Base-by-base conservation (phyloP, 164 flowering plant genomes). In the Magnolia changhungtana region DNA sequence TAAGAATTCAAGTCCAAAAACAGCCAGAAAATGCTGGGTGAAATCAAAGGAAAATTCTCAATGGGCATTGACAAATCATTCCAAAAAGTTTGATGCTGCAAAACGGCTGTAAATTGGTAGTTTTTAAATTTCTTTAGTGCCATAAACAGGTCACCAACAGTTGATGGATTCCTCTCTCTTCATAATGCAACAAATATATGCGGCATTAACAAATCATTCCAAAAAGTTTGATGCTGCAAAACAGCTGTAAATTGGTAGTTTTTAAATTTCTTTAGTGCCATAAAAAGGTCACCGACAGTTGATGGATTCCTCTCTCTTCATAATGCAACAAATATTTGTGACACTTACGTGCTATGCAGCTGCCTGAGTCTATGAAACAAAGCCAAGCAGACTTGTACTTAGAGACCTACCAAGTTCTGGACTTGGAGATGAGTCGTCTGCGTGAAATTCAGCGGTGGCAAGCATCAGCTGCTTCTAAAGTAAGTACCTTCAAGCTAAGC, bases 361-460 rank as follows among this genome's bases (percentile, higher is more conserved):
- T 96, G 80, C 99, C 98, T 79, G 98, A 96, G 73, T 96, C 99
- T 69, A 92, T 94, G 98, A 96, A 96, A 85, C 98, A 96, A 79
- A 96, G 92, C 81, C 99, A 96, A 85, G 97, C 94, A 78, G 98
- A 96, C 37, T 78, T 96, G 80, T 96, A 96, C 73, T 73, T 91
- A 13, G 99, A 96, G 86, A 96, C 99, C 19, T 96, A 96, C 83
- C 96, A 96, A 91, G 99, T 96, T 78, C 84, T 96, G 73, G 99
- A 96, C 86, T 83, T 96, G 89, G 99, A 96, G 79, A 96, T 96
- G 99, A 94, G 99, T 85, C 95, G 97, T 77, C 80, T 96, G 67
- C 94, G 99, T 72, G 99, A 94, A 86, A 94, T 96, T 83, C 99
- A 96, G 87, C 85, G 90, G 71, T 96, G 99, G 99, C 99, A 96